Base-by-base conservation (phyloP, 352 stramenopile genomes). In the Phytophthora multivora region DNA sequence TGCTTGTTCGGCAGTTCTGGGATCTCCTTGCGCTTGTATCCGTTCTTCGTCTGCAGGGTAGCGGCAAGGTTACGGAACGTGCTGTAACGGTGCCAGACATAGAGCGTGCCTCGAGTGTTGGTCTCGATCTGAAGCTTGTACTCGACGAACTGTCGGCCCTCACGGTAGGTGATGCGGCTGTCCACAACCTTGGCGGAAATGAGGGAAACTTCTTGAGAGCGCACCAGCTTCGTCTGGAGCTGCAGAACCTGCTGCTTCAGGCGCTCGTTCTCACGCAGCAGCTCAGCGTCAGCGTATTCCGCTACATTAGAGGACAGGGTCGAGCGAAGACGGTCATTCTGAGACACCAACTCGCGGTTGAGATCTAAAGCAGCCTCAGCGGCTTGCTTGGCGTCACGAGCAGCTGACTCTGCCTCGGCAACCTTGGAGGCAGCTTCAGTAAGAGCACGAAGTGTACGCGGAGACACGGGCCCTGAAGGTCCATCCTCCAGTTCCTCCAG, bases 101-200 rank as follows among this genome's bases (percentile, higher is more conserved):
- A 86, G 47, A 90, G 39, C 3, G 79, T 89, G 16, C 81, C 81
- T 25, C 79, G 81, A 10, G 71, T 89, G 59, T 89, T 85, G 0
- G 81, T 89, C 66, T 90, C 79, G 54, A 90, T 88, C 55, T 88
- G 79, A 16, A 90, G 61, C 56, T 88, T 88, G 70, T 88, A 90
- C 74, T 90, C 81, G 48, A 90, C 81, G 57, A 88, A 88, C 51
- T 90, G 79, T 1, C 79, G 81, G 0, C 81, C 79, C 65, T 90
- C 77, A 18, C 73, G 72, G 66, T 86, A 88, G 5, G 77, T 88
- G 48, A 90, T 86, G 21, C 81, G 79, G 35, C 75, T 88, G 54
- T 89, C 79, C 11, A 90, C 79, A 23, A 90, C 81, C 67, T 88
- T 86, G 60, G 81, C 79, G 0, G 74, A 81, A 51, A 90, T 85